These are phyloP conservation scores for Serendipita sp. DNA, from an alignment of 768 basidiomycete species.

Conservation along the genomic window DNA sequence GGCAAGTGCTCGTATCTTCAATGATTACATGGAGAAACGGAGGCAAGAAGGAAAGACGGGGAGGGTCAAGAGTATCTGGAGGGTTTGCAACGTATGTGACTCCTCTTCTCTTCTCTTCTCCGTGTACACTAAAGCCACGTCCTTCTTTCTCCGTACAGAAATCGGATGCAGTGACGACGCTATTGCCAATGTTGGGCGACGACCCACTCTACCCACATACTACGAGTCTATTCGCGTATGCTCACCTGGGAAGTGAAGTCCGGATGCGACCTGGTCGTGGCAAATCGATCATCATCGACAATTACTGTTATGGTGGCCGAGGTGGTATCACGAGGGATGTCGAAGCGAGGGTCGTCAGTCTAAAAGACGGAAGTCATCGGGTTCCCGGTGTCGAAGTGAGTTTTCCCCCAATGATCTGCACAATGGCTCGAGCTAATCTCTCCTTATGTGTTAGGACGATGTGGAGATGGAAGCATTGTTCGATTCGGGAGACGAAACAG, in stretches of 20 bases:
- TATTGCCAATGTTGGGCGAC: background rate
- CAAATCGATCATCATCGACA: background rate
- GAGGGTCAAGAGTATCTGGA: background rate
- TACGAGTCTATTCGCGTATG: background rate
- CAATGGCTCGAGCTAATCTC: no score
- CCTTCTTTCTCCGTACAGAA: background rate
- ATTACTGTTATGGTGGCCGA: background rate
- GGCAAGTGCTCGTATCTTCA: background rate
- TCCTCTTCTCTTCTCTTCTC: background rate
- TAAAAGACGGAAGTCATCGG: background rate
- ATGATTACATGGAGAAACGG: background rate
- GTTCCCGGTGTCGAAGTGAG: no score
- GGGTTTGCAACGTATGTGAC: background rate
- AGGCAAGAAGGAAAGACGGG: background rate
- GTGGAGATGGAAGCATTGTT: background rate
- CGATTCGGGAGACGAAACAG: background rate
- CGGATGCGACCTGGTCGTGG: background rate
- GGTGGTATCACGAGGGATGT: background rate
- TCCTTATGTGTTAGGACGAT: background rate
- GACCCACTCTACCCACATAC: slow-evolving; percentile 2
- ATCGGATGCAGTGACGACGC: background rate
- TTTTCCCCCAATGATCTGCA: no score
- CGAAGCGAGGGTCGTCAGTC: background rate
- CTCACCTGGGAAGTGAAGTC: background rate
- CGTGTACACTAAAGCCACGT: background rate